Base-by-base conservation (phyloP, 352 stramenopile genomes). In the Pythium dissimile region DNA sequence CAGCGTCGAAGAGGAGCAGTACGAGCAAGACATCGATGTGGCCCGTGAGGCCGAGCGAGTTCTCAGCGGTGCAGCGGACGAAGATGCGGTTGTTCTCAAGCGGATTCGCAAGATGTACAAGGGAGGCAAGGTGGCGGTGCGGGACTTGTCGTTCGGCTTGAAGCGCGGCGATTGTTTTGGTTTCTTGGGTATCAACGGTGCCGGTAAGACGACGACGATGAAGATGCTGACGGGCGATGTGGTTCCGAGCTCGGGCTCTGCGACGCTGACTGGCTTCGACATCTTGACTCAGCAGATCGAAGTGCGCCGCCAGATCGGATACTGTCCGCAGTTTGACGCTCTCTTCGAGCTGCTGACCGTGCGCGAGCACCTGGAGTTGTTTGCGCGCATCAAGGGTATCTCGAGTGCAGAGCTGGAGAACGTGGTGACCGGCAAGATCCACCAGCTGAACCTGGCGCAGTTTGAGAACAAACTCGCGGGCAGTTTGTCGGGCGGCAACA, bases 121-220 rank as follows among this genome's bases (percentile, higher is more conserved):
- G 34, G 85, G 77, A 18, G 63, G 77, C 37, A 97, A 96, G 60
- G 73, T 86, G 31, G 89, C 84, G 0, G 78, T 94, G 16, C 60
- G 69, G 27, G 67, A 85, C 27, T 47, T 97, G 20, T 90, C 76
- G 2, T 92, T 96, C 27, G 84, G 72, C 18, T 60, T 97, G 21
- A 63, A 97, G 67, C 68, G 72, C 2, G 92, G 95, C 23, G 88
- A 98, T 51, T 97, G 92, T 53, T 98, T 98, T 66, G 95, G 95
- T 1, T 94, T 97, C 54, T 74, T 98, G 4, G 95, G 95, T 28
- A 95, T 98, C 50, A 98, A 98, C 52, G 93, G 94, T 24, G 95
- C 83, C 6, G 95, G 95, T 31, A 98, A 99, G 66, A 97, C 91
- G 8, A 98, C 95, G 21, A 97, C 94, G 7, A 96, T 98, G 73